Evolutionary conservation across 768 basidiomycete genomes (phyloP).

Genomic region (Trametes sanguinea): DNA sequence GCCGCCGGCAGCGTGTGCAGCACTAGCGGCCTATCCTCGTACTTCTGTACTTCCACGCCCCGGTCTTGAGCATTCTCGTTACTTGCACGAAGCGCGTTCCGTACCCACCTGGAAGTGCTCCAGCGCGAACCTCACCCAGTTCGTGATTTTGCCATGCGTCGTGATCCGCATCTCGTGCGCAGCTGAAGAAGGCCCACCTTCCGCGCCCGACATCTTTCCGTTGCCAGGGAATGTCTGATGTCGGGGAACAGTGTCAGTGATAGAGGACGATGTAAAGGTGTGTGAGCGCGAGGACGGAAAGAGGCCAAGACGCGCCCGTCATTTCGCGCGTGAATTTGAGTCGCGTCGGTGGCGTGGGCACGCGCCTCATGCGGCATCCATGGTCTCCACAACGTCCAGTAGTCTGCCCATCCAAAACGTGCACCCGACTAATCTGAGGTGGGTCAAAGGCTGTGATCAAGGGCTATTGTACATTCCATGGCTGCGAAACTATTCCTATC

Average conservation of each 20-base stretch:
- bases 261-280: background rate
- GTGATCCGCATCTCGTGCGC: slow-evolving; percentile 41
- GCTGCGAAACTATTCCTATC: background rate
- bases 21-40: slow-evolving; percentile 50
- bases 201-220: slow-evolving; percentile 3
- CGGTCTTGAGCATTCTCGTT: background rate
- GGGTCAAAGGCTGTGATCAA: background rate
- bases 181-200: slow-evolving; percentile 8
- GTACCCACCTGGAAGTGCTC: slow-evolving; percentile 39
- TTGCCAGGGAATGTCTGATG: background rate
- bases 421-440: no score
- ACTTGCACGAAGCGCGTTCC: no score
- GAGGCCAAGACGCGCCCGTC: no score
- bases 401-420: no score
- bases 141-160: slow-evolving; percentile 37
- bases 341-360: no score
- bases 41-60: slow-evolving; percentile 37
- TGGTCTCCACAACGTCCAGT: no score
- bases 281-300: background rate
- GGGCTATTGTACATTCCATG: background rate
- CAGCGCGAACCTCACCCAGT: slow-evolving; percentile 41
- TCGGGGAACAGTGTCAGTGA: background rate
- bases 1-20: slow-evolving; percentile 61
- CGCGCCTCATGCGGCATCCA: no score
- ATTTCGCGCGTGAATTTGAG: no score